phyloP scores from a whole-genome alignment of 345 rosid species.

The Dovyalis caffra region DNA sequence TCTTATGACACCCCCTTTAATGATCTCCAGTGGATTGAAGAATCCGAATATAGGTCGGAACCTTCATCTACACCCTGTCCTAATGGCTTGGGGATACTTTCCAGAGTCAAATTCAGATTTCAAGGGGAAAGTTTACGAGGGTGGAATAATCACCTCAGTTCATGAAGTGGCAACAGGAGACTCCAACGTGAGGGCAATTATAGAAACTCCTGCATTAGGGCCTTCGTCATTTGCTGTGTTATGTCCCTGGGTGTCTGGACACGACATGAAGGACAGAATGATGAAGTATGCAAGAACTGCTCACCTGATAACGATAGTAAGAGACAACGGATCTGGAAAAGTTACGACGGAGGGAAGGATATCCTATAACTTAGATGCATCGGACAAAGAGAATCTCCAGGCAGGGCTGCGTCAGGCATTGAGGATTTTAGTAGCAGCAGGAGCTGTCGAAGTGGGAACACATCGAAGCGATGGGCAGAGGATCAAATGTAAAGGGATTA shows the following conservation, averaged over 20 bases:
- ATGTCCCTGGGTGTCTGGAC: slow-evolving; percentile 63
- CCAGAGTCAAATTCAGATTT: slow-evolving; percentile 54
- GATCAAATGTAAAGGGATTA: slow-evolving; percentile 42
- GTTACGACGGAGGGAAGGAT: slow-evolving; percentile 47
- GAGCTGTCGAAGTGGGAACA: slow-evolving; percentile 69
- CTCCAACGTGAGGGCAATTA: slow-evolving; percentile 38
- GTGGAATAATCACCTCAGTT: slow-evolving; percentile 60
- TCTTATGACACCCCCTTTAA: slow-evolving; percentile 70
- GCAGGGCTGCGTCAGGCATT: slow-evolving; percentile 48
- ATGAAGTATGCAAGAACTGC: slow-evolving; percentile 54
- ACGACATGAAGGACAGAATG: slow-evolving; percentile 52
- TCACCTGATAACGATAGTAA: slow-evolving; percentile 39
- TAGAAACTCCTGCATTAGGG: slow-evolving; percentile 58
- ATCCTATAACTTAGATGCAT: slow-evolving; percentile 25
- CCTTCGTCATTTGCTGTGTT: slow-evolving; percentile 42
- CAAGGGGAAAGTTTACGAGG: slow-evolving; percentile 53
- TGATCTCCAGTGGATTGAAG: slow-evolving; percentile 76
- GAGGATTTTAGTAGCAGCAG: slow-evolving; percentile 61
- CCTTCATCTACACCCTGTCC: slow-evolving; percentile 83
- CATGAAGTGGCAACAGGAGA: slow-evolving; percentile 30
- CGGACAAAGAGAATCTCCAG: slow-evolving; percentile 44
- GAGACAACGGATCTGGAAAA: slow-evolving; percentile 50
- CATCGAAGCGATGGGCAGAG: slow-evolving; percentile 61
- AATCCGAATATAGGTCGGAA: slow-evolving; percentile 68
- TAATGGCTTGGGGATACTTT: slow-evolving; percentile 92